Conservation (phyloP, 208 protist genomes). For the Leishmania lainsoni region DNA sequence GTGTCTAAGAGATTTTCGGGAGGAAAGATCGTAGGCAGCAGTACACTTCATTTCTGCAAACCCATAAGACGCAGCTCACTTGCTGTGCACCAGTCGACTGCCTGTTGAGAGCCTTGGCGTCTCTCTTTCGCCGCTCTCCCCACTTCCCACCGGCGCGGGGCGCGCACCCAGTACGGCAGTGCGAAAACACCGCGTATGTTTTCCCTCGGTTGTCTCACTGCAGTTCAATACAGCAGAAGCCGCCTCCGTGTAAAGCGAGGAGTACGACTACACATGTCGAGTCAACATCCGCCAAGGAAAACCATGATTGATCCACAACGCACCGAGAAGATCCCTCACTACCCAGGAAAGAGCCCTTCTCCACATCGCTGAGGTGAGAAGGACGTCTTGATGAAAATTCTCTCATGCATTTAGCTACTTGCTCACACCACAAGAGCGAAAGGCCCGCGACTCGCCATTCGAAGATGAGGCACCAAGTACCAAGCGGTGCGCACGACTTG, state of each 20-base stretch:
- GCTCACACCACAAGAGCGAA: constrained; percentile 21
- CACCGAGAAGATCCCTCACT: background rate
- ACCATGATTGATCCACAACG: background rate
- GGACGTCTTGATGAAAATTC: background rate
- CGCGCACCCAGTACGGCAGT: background rate
- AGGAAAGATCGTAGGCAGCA: background rate
- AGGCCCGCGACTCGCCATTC: constrained; percentile 28
- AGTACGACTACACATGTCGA: background rate
- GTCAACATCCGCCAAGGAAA: background rate
- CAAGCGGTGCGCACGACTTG: background rate
- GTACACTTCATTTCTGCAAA: background rate
- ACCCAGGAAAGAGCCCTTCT: background rate
- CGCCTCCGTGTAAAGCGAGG: background rate
- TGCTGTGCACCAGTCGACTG: background rate
- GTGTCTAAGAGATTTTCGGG: background rate
- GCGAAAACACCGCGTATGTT: background rate
- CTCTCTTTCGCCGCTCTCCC: background rate
- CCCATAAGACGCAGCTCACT: background rate
- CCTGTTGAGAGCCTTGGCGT: background rate
- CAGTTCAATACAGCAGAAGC: background rate
- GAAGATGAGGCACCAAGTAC: constrained; percentile 21
- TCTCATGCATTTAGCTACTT: constrained; percentile 29
- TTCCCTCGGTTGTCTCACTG: background rate
- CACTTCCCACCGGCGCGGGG: background rate
- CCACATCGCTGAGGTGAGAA: background rate